These are phyloP conservation scores for Orbilia oligospora DNA, from an alignment of 2,329 filamentous ascomycete species.

Conservation along the genomic window DNA sequence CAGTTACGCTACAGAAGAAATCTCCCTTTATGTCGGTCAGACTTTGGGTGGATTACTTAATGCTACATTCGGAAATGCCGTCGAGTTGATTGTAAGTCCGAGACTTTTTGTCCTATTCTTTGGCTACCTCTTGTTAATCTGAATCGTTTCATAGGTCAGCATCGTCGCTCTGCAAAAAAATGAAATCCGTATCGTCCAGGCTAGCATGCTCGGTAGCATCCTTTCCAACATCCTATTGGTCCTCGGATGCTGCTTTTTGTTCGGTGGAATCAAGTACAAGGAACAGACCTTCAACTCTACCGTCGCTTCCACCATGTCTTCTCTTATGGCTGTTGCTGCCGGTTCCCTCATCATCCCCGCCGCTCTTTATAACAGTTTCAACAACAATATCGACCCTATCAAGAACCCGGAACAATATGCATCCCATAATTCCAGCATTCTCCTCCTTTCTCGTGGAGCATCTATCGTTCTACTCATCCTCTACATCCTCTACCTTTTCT, in stretches of 20 bases:
- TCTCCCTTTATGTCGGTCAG: slow-evolving; percentile 79
- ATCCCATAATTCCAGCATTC: slow-evolving; percentile 56
- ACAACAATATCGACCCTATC: slow-evolving; percentile 60
- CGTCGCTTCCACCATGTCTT: slow-evolving; percentile 82
- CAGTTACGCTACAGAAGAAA: slow-evolving; percentile 83
- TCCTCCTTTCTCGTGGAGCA: slow-evolving; percentile 79
- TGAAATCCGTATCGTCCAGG: slow-evolving; percentile 96
- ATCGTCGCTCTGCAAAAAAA: slow-evolving; percentile 88
- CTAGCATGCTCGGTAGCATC: slow-evolving; percentile 96
- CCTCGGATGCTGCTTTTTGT: slow-evolving; percentile 83
- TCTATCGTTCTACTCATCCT: slow-evolving; percentile 81
- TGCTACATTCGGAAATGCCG: slow-evolving; percentile 83
- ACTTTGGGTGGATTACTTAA: slow-evolving; percentile 81
- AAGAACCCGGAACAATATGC: slow-evolving; percentile 48
- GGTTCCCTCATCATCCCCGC: slow-evolving; percentile 85
- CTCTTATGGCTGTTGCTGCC: slow-evolving; percentile 73
- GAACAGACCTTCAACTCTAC: slow-evolving; percentile 83
- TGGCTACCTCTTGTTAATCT: slow-evolving; percentile 13
- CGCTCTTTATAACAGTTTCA: slow-evolving; percentile 64
- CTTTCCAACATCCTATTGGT: slow-evolving; percentile 91
- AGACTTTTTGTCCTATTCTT: slow-evolving; percentile 52
- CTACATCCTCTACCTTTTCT: slow-evolving; percentile 82
- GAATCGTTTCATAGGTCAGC: slow-evolving; percentile 74
- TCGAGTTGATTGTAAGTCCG: slow-evolving; percentile 78
- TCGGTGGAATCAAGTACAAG: slow-evolving; percentile 78